A percentile compares a stretch with the other conserved stretches of the same genome.
Conservation (phyloP, 192 early-diverging fungal species). For the Paraglomus occultum region DNA sequence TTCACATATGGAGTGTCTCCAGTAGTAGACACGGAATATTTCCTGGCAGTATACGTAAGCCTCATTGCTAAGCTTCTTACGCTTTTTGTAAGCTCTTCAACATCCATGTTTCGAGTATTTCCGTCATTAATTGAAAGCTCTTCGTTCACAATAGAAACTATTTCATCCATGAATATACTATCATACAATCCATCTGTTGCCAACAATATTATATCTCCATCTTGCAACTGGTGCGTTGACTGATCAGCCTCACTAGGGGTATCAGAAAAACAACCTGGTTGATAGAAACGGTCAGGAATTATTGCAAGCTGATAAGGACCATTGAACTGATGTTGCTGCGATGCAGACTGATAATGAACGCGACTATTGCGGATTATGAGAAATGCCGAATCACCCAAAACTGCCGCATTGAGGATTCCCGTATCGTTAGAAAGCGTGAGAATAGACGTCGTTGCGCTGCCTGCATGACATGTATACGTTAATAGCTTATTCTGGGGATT, state of each 20-base stretch:
- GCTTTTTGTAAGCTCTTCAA: slow-evolving; percentile 38
- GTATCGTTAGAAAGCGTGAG: slow-evolving; percentile 52
- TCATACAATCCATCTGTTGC: slow-evolving; percentile 66
- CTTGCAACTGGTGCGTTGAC: slow-evolving; percentile 49
- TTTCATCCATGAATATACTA: slow-evolving; percentile 54
- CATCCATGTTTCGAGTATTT: slow-evolving; percentile 21
- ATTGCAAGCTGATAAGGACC: slow-evolving; percentile 60
- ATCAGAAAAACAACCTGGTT: slow-evolving; percentile 48
- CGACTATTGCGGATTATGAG: slow-evolving; percentile 53
- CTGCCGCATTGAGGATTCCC: slow-evolving; percentile 53
- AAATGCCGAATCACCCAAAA: slow-evolving; percentile 57
- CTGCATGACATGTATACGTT: slow-evolving; percentile 13
- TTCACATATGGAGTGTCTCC: slow-evolving; percentile 50
- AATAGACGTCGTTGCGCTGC: slow-evolving; percentile 58
- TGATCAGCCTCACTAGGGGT: slow-evolving; percentile 55
- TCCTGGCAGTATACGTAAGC: slow-evolving; percentile 52
- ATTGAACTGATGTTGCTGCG: slow-evolving; percentile 63
- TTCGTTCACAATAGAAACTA: slow-evolving; percentile 48
- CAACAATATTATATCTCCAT: slow-evolving; percentile 56
- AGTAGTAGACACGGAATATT: slow-evolving; percentile 46
- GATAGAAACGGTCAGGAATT: slow-evolving; percentile 52
- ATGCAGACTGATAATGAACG: slow-evolving; percentile 54
- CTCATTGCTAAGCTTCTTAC: slow-evolving; percentile 46
- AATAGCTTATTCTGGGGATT: background rate
- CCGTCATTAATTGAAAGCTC: slow-evolving; percentile 33